Evolutionary conservation across 2,329 filamentous ascomycete genomes (phyloP), one percentile per base, ranked within the genome.

Genomic region (Eurotiales sp.): DNA sequence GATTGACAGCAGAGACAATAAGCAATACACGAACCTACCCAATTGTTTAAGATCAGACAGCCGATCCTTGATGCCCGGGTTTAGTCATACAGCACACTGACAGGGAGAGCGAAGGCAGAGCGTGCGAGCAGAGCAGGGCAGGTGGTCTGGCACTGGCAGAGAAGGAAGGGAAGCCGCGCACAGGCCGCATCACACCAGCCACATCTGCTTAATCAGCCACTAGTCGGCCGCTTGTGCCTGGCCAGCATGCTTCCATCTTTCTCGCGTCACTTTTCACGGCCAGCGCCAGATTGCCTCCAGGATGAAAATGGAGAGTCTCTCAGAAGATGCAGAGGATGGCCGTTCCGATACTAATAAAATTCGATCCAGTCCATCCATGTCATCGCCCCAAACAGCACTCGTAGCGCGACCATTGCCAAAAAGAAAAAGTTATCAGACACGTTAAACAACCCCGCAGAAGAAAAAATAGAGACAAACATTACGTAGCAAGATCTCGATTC

Each of bases 161-260:
- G n/a, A n/a, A n/a, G n/a, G n/a, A n/a, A n/a, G n/a, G n/a, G n/a
- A n/a, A n/a, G n/a, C n/a, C n/a, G 46, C 17, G 32, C 45, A 48
- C 34, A 36, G 36, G 15, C 46, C 45, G 29, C 45, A 39, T 47
- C 34, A 29, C 45, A 23, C 45, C 17, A 48, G 46, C 46, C 46
- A 48, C 46, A 48, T 14, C 30, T 21, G 12, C 43, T 46, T 36
- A 25, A 32, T 23, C 6, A 7, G 25, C 34, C 7, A 40, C 45
- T 40, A 47, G 34, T 23, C 12, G n/a, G n/a, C n/a, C n/a, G n/a
- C n/a, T n/a, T n/a, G n/a, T n/a, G n/a, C n/a, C n/a, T n/a, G n/a
- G n/a, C n/a, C n/a, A n/a, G n/a, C n/a, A n/a, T n/a, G n/a, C n/a
- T n/a, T n/a, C n/a, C n/a, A n/a, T n/a, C n/a, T n/a, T n/a, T n/a